Base-by-base conservation (phyloP, 2,329 filamentous ascomycete species). In the Trichophyton simii region DNA sequence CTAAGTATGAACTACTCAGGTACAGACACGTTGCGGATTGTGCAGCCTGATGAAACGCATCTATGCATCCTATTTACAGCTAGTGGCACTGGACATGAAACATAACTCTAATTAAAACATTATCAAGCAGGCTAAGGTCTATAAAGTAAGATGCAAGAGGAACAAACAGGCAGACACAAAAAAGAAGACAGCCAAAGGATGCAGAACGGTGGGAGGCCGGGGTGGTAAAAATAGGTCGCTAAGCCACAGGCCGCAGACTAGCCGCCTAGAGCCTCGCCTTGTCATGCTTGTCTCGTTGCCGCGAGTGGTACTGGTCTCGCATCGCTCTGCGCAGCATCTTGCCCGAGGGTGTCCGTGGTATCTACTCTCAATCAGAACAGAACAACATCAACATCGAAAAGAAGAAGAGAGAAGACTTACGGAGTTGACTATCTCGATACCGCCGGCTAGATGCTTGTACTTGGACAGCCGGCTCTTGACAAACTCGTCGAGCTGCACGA, bases 281-380 rank as follows among this genome's bases (percentile, higher is more conserved):
- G 3, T 5, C 11, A 9, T 58, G 36, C 38, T 60, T 22, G 44
- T 48, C 59, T n/a, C 42, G 54, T n/a, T 61, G 52, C 18, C 57
- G 61, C 9, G 62, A 60, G 50, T 63, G 60, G 41, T 63, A 62
- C 34, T 50, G 38, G 50, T 63, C 62, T 31, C 60, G 62, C 62
- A 63, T 62, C 52, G 62, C 60, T 18, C 62, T 42, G 22, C 62
- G 57, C 20, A 63, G 62, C 62, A 63, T 63, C 57, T 63, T 63
- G 13, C 62, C 62, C 4, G 62, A 63, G 18, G 62, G 62, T 18
- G 62, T 63, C 36, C 62, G 60, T 13, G 62, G 62, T 48, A 63
- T 63, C 62, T 63, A 46, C 15, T 50, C 28, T 41, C 34, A 57
- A 59, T 22, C 46, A 41, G 38, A 18, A 38, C 1, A 25, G 28